Conservation (phyloP, 352 stramenopile genomes). For the Phytophthora citrophthora region DNA sequence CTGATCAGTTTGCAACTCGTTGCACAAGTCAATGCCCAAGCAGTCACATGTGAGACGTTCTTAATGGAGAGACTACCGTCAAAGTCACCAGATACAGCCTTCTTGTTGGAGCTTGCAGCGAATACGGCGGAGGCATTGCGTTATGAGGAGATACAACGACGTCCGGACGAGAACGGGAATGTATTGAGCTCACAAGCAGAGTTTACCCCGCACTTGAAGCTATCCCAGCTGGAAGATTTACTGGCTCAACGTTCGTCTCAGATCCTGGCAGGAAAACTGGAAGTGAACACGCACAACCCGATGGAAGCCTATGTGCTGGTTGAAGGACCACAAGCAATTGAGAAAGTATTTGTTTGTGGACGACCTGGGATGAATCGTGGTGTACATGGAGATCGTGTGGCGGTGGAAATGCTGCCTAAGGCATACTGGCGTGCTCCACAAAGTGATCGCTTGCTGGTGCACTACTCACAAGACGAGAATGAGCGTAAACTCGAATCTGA, state of each 20-base stretch:
- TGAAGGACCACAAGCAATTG: slow-evolving; percentile 44
- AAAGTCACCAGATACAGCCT: slow-evolving; percentile 35
- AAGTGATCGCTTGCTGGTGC: slow-evolving; percentile 70
- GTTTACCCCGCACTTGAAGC: slow-evolving; percentile 61
- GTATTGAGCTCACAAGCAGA: slow-evolving; percentile 33
- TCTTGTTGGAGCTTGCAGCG: slow-evolving; percentile 61
- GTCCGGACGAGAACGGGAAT: slow-evolving; percentile 32
- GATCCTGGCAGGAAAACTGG: slow-evolving; percentile 58
- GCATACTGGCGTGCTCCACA: slow-evolving; percentile 75
- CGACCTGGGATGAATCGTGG: slow-evolving; percentile 95
- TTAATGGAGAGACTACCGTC: slow-evolving; percentile 45
- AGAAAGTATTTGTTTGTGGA: slow-evolving; percentile 78
- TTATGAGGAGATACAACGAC: slow-evolving; percentile 50
- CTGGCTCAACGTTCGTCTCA: slow-evolving; percentile 32
- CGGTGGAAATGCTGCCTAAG: slow-evolving; percentile 91
- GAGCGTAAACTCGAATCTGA: slow-evolving; percentile 36
- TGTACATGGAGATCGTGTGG: slow-evolving; percentile 97
- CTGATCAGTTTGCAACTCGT: slow-evolving; percentile 44
- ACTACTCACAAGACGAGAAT: slow-evolving; percentile 70
- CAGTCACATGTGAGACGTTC: slow-evolving; percentile 67
- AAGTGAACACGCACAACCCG: slow-evolving; percentile 77
- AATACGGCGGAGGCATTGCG: slow-evolving; percentile 67
- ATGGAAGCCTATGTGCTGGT: slow-evolving; percentile 77
- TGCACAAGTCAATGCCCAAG: slow-evolving; percentile 47
- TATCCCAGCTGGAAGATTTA: slow-evolving; percentile 43